Evolutionary conservation across 345 rosid species (phyloP), one percentile per base, ranked within the genome.

Genomic region (Salix suchowensis): DNA sequence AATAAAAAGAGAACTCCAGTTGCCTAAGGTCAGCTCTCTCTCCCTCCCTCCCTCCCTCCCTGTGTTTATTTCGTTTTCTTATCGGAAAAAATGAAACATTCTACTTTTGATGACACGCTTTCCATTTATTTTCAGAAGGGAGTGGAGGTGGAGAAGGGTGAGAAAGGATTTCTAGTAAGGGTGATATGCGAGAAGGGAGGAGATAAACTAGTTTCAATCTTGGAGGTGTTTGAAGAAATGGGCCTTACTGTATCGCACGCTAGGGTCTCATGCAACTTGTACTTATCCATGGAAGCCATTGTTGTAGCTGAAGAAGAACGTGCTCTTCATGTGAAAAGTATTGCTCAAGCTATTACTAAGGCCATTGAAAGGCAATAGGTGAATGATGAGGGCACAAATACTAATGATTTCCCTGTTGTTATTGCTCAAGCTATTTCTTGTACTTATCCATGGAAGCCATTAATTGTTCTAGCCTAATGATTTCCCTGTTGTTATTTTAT

Each of bases 191-290:
- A 80, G 73, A 88, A 81, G 79, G 87, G 84, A 75, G 89, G 82
- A 67, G 79, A 79, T 26, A 84, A 75, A 77, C 81, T 92, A 67
- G 91, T 88, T 58, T 80, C 88, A 30, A 78, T 91, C 72, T 75
- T 94, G 64, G 94, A 89, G 77, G 90, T 81, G n/a, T 88, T 92
- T 76, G 97, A 92, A 65, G 84, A 88, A 74, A 85, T 92, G 89
- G 88, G 89, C 21, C 85, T 94, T 58, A 73, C 68, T 67, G 90
- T 91, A 24, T 39, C 77, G 78, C 90, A 88, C 67, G 94, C 97
- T 62, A 88, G 77, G 70, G 90, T 80, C 73, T 85, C 92, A 18
- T 82, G 90, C 83, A 78, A 75, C 67, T 75, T 68, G 46, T 65
- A 54, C 21, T 94, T 92, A 72, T 16, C 74, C 72, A 88, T 94